Percentiles rank a stretch among this genome's conserved stretches.
Conservation (phyloP, 2,329 filamentous ascomycete genomes). For the Aspergillus pseudoterreus region DNA sequence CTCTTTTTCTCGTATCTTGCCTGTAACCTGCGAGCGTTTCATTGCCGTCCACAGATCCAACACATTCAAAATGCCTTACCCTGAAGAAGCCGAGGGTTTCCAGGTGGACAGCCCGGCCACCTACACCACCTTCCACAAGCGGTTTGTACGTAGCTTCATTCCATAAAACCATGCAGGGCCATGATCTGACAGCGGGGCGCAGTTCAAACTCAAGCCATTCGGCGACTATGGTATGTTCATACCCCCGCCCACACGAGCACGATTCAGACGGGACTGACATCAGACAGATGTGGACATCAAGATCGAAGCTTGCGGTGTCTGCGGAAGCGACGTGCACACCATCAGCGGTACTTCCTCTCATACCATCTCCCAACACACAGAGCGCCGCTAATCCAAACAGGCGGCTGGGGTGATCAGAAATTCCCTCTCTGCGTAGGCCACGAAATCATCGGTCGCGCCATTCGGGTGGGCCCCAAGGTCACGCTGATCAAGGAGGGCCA, state of each 20-base stretch:
- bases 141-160: conserved; percentile 42
- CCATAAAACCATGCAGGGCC: neutral
- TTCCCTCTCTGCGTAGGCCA: conserved; percentile 53
- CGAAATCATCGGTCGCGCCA: conserved; percentile 65
- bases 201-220: conserved; percentile 82
- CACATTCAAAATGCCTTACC: conserved; percentile 39
- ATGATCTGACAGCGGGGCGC: conserved; percentile 10
- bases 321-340: conserved; percentile 69
- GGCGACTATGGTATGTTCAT: conserved; percentile 58
- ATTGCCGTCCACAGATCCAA: neutral
- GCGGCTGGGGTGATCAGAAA: conserved; percentile 51
- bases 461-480: conserved; percentile 65
- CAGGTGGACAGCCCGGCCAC: conserved; percentile 63
- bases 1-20: neutral
- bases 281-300: conserved; percentile 73
- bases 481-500: conserved; percentile 59
- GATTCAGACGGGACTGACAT: neutral
- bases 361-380: neutral
- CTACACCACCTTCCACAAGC: conserved; percentile 56
- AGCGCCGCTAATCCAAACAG: conserved; percentile 23
- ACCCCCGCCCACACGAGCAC: neutral
- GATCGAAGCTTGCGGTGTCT: conserved; percentile 76
- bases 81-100: conserved; percentile 45
- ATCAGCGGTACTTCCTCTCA: conserved; percentile 44
- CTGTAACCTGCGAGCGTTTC: neutral